Conservation (phyloP, 1,284 basidiomycete genomes). For the Trametes pubescens region DNA sequence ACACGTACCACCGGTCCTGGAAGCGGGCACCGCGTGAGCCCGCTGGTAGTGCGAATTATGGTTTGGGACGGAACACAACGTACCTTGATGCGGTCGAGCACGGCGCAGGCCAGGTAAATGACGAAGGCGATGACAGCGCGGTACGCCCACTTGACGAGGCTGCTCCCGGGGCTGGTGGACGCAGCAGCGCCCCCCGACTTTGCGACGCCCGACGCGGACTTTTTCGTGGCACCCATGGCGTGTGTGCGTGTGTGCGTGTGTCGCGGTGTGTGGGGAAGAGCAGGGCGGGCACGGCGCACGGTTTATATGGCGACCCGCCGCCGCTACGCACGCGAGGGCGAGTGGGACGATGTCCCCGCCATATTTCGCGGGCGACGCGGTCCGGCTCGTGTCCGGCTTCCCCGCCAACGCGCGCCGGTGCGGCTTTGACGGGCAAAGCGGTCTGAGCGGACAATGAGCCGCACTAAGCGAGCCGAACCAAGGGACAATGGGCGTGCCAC, state of each 20-base stretch:
- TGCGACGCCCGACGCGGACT: not conserved
- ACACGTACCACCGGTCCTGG: conserved; percentile 71
- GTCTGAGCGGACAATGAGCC: conserved; percentile 19
- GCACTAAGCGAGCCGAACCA: conserved; percentile 16
- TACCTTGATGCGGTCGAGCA: conserved; percentile 54
- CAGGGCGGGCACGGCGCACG: not conserved
- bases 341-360: conserved; percentile 18
- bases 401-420: not conserved
- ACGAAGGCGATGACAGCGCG: conserved; percentile 49
- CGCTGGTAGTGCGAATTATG: not conserved
- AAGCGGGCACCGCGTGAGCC: not conserved
- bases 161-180: conserved; percentile 5
- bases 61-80: conserved; percentile 13
- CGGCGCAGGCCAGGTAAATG: conserved; percentile 50
- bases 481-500: conserved; percentile 24
- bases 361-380: not conserved
- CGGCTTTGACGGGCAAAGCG: conserved; percentile 1
- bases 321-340: not conserved
- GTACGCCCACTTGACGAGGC: conserved; percentile 54
- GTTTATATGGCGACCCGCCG: not conserved
- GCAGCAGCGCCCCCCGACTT: conserved; percentile 10
- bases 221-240: conserved; percentile 15
- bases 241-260: not conserved
- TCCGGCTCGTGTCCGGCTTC: not conserved
- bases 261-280: not conserved